Evolutionary conservation across 2,329 filamentous ascomycete genomes (phyloP).

Genomic region (Calonectria fujianensis): DNA sequence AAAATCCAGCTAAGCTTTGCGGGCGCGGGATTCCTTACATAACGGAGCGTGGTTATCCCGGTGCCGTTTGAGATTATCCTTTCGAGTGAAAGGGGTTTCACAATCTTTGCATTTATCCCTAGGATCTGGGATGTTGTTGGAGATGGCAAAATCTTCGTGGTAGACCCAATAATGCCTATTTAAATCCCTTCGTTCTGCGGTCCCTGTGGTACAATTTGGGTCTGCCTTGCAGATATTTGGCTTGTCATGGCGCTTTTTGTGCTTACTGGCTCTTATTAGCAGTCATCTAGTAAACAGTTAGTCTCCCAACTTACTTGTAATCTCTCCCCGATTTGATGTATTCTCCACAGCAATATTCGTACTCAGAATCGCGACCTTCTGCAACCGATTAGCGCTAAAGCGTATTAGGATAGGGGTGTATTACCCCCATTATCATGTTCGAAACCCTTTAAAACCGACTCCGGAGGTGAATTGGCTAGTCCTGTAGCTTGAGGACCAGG

Average conservation of each 20-base stretch:
- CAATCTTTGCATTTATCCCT: conserved; percentile 36
- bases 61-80: conserved; percentile 41
- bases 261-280: conserved; percentile 18
- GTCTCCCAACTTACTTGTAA: conserved; percentile 30
- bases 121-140: conserved; percentile 3
- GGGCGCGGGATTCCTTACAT: conserved; percentile 40
- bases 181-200: conserved; percentile 19
- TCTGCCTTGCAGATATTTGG: conserved; percentile 31
- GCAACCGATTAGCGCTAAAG: not conserved
- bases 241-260: conserved; percentile 29
- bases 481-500: not conserved
- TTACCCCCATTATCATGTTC: not conserved
- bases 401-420: not conserved
- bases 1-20: not conserved
- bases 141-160: conserved; percentile 21
- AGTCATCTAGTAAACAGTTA: too few relatives aligned
- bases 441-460: not conserved
- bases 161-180: conserved; percentile 43
- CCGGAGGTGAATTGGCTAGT: not conserved
- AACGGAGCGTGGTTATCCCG: conserved; percentile 32
- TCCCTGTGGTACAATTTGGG: not conserved
- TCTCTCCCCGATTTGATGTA: conserved; percentile 1
- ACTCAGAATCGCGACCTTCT: not conserved
- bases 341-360: conserved; percentile 9
- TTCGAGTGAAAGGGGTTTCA: not conserved